These are phyloP conservation scores for Ogataea methanolica DNA, from an alignment of 805 yeast genomes.

Conservation along the genomic window DNA sequence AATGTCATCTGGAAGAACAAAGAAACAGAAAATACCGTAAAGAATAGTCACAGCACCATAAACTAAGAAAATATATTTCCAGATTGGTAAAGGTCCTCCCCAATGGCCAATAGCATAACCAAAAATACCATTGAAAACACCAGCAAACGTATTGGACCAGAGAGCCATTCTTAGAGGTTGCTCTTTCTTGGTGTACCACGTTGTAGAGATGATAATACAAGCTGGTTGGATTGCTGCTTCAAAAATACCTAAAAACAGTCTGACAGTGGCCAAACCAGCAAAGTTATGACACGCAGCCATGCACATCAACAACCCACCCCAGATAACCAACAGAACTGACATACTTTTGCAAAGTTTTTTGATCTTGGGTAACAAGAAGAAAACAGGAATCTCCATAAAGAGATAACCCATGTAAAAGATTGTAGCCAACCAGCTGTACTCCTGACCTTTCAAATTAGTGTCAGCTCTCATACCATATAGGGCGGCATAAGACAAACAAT, in stretches of 20 bases:
- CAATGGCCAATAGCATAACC: conserved; percentile 30
- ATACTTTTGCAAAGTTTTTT: conserved; percentile 31
- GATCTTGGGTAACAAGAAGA: conserved; percentile 27
- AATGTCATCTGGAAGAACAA: conserved; percentile 31
- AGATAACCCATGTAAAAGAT: conserved; percentile 63
- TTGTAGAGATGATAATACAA: conserved; percentile 32
- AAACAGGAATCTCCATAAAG: conserved; percentile 50
- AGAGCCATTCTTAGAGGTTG: conserved; percentile 28
- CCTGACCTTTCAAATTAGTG: conserved; percentile 35
- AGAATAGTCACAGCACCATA: conserved; percentile 31
- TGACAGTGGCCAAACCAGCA: conserved; percentile 41
- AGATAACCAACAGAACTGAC: conserved; percentile 32
- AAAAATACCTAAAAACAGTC: conserved; percentile 46
- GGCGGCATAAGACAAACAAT: conserved; percentile 40
- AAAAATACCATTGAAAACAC: conserved; percentile 28
- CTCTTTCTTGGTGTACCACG: conserved; percentile 32
- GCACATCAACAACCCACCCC: conserved; percentile 46
- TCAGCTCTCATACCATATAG: conserved; percentile 40
- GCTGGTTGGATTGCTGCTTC: conserved; percentile 33
- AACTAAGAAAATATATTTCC: conserved; percentile 32
- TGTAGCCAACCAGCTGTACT: conserved; percentile 54
- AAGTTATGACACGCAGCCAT: conserved; percentile 42
- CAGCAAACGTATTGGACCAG: conserved; percentile 31
- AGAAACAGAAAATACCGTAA: conserved; percentile 27
- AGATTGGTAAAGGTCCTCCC: conserved; percentile 20